phyloP scores from a whole-genome alignment of 1,284 basidiomycete species.

The Papiliotrema terrestris region DNA sequence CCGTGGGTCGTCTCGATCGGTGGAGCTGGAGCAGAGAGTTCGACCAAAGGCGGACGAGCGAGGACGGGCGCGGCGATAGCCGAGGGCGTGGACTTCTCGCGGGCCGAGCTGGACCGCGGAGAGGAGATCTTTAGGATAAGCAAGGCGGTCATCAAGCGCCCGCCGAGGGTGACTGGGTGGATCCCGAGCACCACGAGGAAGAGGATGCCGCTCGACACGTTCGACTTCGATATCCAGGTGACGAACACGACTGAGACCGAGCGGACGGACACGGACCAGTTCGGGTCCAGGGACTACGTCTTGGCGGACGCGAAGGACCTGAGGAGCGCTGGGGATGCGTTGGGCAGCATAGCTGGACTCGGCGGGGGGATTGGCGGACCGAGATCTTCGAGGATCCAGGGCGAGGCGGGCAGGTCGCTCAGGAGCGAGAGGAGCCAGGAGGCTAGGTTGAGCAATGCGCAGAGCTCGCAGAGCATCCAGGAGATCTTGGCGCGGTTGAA shows the following conservation, averaged over 20 bases:
- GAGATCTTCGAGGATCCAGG: not conserved
- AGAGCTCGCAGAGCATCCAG: not conserved
- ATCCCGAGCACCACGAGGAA: slow-evolving; percentile 6
- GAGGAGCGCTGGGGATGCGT: no score
- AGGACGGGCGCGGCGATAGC: not conserved
- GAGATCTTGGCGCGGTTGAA: not conserved
- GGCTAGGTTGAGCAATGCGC: not conserved
- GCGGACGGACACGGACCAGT: not conserved
- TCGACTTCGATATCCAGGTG: slow-evolving; percentile 37
- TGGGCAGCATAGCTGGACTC: no score
- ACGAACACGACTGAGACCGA: not conserved
- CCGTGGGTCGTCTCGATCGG: slow-evolving; percentile 42
- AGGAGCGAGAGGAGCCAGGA: not conserved
- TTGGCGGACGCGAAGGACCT: not conserved
- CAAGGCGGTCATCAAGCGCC: slow-evolving; percentile 20
- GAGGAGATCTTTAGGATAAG: slow-evolving; percentile 29
- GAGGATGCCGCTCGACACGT: slow-evolving; percentile 31
- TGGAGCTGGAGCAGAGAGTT: slow-evolving; percentile 14
- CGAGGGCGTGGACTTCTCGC: slow-evolving; percentile 27
- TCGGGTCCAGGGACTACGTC: not conserved
- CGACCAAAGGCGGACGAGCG: slow-evolving; percentile 4
- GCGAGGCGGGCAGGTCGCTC: not conserved
- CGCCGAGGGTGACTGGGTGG: slow-evolving; percentile 34
- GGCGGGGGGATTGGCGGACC: not conserved
- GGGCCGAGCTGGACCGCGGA: slow-evolving; percentile 21